Evolutionary conservation across 1,284 basidiomycete genomes (phyloP).

Genomic region (Sphagnurus paluster): DNA sequence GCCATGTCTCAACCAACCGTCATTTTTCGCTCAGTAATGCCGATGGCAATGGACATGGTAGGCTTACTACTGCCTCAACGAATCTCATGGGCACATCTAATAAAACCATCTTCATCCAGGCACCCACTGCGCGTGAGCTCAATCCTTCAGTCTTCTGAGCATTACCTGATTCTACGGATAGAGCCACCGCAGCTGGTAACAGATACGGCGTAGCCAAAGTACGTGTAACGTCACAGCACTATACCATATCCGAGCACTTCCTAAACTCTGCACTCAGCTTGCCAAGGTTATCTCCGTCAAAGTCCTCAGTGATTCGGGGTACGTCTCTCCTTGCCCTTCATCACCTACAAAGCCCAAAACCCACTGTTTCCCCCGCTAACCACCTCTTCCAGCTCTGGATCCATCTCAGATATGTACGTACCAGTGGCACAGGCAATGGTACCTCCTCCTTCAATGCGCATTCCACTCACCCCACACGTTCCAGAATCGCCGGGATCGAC

Average conservation of each 20-base stretch:
- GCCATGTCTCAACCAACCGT: neutral
- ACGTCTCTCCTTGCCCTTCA: neutral
- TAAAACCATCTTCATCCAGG: neutral
- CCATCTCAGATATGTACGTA: slow-evolving; percentile 18
- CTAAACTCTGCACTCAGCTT: slow-evolving; percentile 3
- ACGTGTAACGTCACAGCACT: too few relatives aligned
- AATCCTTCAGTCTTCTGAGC: slow-evolving; percentile 26
- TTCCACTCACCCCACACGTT: neutral
- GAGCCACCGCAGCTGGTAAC: slow-evolving; percentile 39
- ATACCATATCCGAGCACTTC: too few relatives aligned
- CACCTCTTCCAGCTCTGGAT: slow-evolving; percentile 9
- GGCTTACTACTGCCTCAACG: neutral
- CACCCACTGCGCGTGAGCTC: slow-evolving; percentile 40
- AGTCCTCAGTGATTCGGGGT: slow-evolving; percentile 21
- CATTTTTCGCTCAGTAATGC: slow-evolving; percentile 42
- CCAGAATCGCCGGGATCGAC: slow-evolving; percentile 19
- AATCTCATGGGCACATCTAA: neutral
- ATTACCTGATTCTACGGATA: neutral
- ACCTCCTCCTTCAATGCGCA: neutral
- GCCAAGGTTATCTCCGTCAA: slow-evolving; percentile 23
- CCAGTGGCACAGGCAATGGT: too few relatives aligned
- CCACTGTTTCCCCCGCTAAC: neutral
- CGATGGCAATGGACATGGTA: slow-evolving; percentile 58
- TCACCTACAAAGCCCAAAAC: too few relatives aligned
- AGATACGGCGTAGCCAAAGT: slow-evolving; percentile 22